A percentile compares a stretch with the other conserved stretches of the same genome.
Conservation (phyloP, 331 rosid genomes). For the Quercus tomentella region DNA sequence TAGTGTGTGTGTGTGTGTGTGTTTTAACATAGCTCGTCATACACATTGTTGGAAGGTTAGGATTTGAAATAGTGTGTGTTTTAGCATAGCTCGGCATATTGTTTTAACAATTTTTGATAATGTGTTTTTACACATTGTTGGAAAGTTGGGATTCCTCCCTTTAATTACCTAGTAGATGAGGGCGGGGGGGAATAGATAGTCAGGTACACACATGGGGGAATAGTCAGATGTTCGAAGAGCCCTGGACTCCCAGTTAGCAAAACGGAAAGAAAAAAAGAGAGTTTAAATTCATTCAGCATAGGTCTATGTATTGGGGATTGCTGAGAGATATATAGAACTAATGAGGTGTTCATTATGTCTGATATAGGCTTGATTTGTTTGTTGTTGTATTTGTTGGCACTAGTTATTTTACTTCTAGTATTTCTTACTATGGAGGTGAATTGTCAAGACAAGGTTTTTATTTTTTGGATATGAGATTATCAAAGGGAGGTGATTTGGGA, state of each 20-base stretch:
- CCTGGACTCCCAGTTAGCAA: too few species aligned
- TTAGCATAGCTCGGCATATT: neutral
- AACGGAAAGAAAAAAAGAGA: neutral
- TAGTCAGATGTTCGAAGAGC: too few species aligned
- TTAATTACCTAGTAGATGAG: neutral
- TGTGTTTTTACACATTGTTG: too few species aligned
- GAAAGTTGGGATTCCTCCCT: too few species aligned
- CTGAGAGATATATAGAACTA: neutral
- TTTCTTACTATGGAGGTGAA: neutral
- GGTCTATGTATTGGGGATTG: neutral
- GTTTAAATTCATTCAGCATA: neutral
- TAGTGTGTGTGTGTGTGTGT: neutral
- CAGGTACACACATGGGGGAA: too few species aligned
- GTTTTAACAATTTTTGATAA: neutral
- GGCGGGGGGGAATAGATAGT: neutral
- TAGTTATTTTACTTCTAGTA: neutral
- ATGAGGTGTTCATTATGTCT: neutral
- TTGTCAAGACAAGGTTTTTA: neutral
- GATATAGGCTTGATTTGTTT: neutral
- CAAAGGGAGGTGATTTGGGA: neutral
- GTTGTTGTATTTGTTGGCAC: neutral
- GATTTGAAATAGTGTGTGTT: neutral
- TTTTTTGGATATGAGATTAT: neutral
- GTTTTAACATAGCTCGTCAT: too few species aligned
- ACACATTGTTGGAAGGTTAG: too few species aligned